Evolutionary conservation across 225 moss, liverwort and hornwort species (phyloP), one percentile per base, ranked within the genome.

Genomic region (Sphagnum contortum): DNA sequence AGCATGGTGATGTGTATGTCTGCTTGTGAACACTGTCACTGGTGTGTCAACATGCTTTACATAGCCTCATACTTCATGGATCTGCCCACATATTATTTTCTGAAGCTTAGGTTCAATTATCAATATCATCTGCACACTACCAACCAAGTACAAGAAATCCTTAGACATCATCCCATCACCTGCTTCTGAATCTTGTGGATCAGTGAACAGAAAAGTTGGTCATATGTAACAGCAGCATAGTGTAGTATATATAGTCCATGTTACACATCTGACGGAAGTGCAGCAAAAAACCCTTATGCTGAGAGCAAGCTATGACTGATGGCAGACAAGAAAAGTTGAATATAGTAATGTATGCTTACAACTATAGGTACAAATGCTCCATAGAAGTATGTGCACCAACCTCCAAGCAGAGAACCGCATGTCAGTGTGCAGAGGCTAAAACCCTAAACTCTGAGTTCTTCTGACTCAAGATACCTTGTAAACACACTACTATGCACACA

Each of bases 311-410:
- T 29, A 29, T 29, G 29, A 29, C 29, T 29, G 29, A 29, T 53
- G 1, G 8, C 6, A 9, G 29, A 6, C 4, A 60, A 49, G 11
- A 12, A 49, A 8, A 48, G 8, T 49, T 2, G 4, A 45, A 44
- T 10, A 5, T 6, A 13, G 60, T 29, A 57, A 51, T 11, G 8
- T 29, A 50, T 49, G 73, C 88, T 84, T 77, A 96, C 96, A 46
- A 87, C 12, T 53, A 80, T 60, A 49, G 96, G 92, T 63, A 92
- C 10, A 57, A 96, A 96, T 48, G 96, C 88, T 79, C 92, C 84
- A 92, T 92, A 96, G 62, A 96, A 92, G 71, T 96, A 96, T 48
- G 75, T 83, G 61, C 87, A 89, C 96, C 96, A 96, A 2, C 90
- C 96, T 96, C 88, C 83, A 81, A 59, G 67, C 11, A 3, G 8